phyloP scores from a whole-genome alignment of 2,329 filamentous ascomycete species.

The Fusarium euwallaceae region DNA sequence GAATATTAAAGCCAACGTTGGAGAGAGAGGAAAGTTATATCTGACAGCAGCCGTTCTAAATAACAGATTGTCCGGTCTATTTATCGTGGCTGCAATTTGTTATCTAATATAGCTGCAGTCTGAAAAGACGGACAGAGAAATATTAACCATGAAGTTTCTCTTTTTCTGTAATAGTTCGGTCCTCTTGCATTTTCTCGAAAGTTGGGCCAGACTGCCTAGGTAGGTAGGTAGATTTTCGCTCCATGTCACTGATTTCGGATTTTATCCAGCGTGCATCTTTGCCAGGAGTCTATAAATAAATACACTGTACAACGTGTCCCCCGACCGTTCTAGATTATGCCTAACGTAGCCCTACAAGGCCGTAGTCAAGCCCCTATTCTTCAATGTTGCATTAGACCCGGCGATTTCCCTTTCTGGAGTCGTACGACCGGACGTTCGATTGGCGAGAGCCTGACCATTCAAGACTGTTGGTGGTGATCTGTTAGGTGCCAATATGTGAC shows the following conservation, averaged over 20 bases:
- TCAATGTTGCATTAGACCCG: background rate
- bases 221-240: background rate
- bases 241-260: background rate
- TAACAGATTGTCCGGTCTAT: background rate
- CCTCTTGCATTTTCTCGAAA: background rate
- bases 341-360: background rate
- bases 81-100: rapidly evolving
- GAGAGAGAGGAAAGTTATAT: too few relatives aligned
- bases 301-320: too few relatives aligned
- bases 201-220: background rate
- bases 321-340: background rate
- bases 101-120: background rate
- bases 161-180: background rate
- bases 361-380: background rate
- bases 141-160: background rate
- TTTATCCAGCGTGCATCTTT: background rate
- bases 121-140: background rate
- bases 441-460: background rate
- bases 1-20: too few relatives aligned
- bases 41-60: background rate
- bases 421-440: background rate
- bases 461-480: background rate
- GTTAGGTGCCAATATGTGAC: background rate
- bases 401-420: background rate
- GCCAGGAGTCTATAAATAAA: background rate